These are phyloP conservation scores for Lasiodiplodia hormozganensis DNA, from an alignment of 2,329 filamentous ascomycete species.

Conservation along the genomic window DNA sequence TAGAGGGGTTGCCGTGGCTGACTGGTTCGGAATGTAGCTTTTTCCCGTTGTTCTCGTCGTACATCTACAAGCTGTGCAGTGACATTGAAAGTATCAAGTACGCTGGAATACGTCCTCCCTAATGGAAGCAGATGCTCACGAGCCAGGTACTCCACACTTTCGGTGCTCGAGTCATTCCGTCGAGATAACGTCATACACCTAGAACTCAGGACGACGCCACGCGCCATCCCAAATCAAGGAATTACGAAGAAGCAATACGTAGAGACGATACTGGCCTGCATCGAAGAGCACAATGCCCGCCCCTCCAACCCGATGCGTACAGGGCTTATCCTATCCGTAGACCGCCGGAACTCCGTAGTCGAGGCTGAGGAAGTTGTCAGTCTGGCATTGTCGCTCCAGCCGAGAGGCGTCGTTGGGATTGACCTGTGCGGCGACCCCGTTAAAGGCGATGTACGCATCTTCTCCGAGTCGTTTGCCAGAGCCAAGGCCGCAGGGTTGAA, in stretches of 20 bases:
- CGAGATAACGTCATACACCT: conserved; percentile 77
- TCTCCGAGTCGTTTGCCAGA: conserved; percentile 64
- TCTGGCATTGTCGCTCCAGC: conserved; percentile 64
- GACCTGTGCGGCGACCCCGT: conserved; percentile 81
- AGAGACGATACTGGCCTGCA: conserved; percentile 68
- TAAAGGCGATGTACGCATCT: conserved; percentile 65
- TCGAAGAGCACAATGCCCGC: conserved; percentile 58
- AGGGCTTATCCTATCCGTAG: conserved; percentile 75
- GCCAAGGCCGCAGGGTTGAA: conserved; percentile 64
- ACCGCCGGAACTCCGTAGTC: conserved; percentile 66
- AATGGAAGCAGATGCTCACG: conserved; percentile 2
- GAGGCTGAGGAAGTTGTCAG: conserved; percentile 70
- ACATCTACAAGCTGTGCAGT: conserved; percentile 78
- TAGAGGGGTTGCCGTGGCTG: background rate
- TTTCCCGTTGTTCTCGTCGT: conserved; percentile 78
- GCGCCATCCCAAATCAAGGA: conserved; percentile 61
- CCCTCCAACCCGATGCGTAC: conserved; percentile 58
- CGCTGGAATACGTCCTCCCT: conserved; percentile 49
- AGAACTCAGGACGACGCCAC: conserved; percentile 81
- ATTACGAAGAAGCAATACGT: conserved; percentile 72
- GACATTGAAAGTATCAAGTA: conserved; percentile 66
- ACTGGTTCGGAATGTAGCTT: conserved; percentile 56
- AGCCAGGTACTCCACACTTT: conserved; percentile 67
- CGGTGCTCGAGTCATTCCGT: conserved; percentile 66
- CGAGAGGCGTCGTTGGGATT: conserved; percentile 70